Base-by-base conservation (phyloP, 2,329 filamentous ascomycete species). In the Tolypocladium ovalisporum region DNA sequence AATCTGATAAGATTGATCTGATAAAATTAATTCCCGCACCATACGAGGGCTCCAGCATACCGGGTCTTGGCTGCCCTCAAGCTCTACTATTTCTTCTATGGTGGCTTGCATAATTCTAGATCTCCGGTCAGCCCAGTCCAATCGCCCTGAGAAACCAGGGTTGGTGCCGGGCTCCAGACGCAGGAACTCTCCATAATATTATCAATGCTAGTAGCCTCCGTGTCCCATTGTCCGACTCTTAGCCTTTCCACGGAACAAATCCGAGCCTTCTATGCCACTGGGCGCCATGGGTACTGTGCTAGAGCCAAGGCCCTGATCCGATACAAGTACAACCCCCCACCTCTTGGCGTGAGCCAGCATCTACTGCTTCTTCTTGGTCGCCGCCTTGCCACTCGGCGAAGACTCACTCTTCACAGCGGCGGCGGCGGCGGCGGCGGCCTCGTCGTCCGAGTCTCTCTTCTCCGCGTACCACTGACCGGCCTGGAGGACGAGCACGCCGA, bases 381-480 rank as follows among this genome's bases (percentile, higher is more conserved):
- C 59, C 42, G 67, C 63, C 62, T 70, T 69, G 56, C 58, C 60
- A 44, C 56, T 34, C 12, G 65, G 59, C 13, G 65, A 60, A 22
- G 62, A 55, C 52, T 64, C 61, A 56, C 65, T 65, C 63, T 67
- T 65, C 62, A 71, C 65, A 63, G 85, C 82, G 62, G 87, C 79
- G 69, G 84, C 81, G 67, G 83, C 65, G 63, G 85, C 82, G 62
- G 87, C 79, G 69, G 84, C 81, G 67, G 83, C 84, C 57, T 82
- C 79, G 72, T 97, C 92, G 70, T 92, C 88, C 67, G 81, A 80
- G 73, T 97, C 92, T 76, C 95, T 95, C 69, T 89, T 82, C 81
- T 97, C 92, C 32, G 94, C 94, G 76, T 99, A 99, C 94, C 93
- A 97, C 80, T 97, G 90, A 13, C 94, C 94, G 24, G 90, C 90